phyloP scores from a whole-genome alignment of 768 basidiomycete genomes.

The Serendipita sp. region DNA sequence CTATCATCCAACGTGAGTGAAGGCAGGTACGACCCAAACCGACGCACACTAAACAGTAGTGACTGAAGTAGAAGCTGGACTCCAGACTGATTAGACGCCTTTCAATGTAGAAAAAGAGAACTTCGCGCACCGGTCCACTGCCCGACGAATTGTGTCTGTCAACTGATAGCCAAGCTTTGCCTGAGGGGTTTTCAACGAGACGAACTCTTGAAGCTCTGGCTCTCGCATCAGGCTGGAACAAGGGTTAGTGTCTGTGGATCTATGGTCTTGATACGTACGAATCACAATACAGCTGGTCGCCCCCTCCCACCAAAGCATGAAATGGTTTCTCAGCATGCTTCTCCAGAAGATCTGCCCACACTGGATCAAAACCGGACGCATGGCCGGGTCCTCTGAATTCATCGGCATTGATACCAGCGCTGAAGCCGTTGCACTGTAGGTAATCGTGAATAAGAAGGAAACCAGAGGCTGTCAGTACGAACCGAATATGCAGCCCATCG shows the following conservation, averaged over 20 bases:
- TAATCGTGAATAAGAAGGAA: conserved; percentile 8
- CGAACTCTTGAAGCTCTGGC: conserved; percentile 84
- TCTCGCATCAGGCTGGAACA: conserved; percentile 56
- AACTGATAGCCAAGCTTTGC: conserved; percentile 44
- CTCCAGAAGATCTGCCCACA: conserved; percentile 84
- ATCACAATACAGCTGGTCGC: conserved; percentile 86
- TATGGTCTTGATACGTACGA: conserved; percentile 27
- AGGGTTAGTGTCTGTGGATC: background rate
- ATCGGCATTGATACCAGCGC: conserved; percentile 69
- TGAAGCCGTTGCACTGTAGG: conserved; percentile 17
- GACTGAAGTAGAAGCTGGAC: conserved; percentile 58
- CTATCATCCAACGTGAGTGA: background rate
- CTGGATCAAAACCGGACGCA: conserved; percentile 69
- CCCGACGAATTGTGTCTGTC: conserved; percentile 52
- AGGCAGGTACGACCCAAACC: background rate
- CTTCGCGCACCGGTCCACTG: conserved; percentile 49
- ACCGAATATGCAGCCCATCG: conserved; percentile 83
- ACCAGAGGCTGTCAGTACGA: conserved; percentile 5
- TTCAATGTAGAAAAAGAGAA: conserved; percentile 5
- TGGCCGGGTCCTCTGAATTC: conserved; percentile 73
- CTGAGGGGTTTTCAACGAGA: conserved; percentile 39
- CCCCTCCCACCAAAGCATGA: conserved; percentile 86
- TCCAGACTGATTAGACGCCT: background rate
- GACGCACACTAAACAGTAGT: conserved; percentile 54
- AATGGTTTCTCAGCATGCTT: conserved; percentile 70